Conservation (phyloP, 257 asterid species). For the Solanum bulbocastanum region DNA sequence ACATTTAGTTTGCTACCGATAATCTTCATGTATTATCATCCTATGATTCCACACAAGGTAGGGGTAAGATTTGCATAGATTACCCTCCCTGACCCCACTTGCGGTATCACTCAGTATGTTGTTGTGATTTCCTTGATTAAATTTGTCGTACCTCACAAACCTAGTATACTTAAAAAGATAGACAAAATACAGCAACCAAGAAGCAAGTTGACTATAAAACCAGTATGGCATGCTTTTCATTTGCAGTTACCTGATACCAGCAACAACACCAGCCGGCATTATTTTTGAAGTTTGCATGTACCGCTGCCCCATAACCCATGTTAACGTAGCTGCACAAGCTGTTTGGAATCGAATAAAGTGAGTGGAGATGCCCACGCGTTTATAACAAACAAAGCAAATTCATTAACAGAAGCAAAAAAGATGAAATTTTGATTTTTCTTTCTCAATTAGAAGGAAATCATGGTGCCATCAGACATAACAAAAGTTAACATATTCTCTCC, state of each 20-base stretch:
- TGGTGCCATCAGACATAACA: neutral
- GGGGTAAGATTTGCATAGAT: neutral
- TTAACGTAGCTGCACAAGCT: conserved; percentile 59
- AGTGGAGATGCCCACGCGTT: neutral
- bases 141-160: neutral
- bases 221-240: neutral
- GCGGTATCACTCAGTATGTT: neutral
- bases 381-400: neutral
- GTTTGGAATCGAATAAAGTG: conserved; percentile 9
- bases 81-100: neutral
- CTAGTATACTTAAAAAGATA: neutral
- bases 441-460: neutral
- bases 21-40: neutral
- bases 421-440: neutral
- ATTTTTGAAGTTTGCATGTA: conserved; percentile 69
- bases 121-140: neutral
- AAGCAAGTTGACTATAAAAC: neutral
- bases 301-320: conserved; percentile 79
- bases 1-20: neutral
- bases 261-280: conserved; percentile 96
- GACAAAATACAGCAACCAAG: neutral
- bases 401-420: neutral
- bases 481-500: neutral
- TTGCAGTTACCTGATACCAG: conserved; percentile 71
- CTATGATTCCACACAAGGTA: neutral